Conservation (phyloP, 139 green algal species). For the Nannochloris sp. region DNA sequence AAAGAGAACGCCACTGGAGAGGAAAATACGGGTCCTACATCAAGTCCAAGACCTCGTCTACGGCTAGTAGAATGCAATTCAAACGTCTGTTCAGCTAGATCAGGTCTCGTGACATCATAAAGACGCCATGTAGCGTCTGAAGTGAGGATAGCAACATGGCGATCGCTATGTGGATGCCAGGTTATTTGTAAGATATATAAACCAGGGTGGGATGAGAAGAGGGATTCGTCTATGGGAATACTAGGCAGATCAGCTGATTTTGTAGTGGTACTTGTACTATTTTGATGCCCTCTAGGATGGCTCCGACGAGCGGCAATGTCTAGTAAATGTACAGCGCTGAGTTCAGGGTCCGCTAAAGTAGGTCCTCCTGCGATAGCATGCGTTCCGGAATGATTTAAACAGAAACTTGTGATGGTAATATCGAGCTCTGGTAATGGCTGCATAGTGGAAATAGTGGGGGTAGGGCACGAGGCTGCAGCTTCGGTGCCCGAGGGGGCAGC, state of each 20-base stretch:
- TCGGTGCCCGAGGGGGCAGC: background rate
- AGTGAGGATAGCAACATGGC: conserved; percentile 37
- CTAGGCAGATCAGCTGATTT: background rate
- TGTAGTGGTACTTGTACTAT: background rate
- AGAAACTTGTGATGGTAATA: conserved; percentile 9
- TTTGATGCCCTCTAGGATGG: background rate
- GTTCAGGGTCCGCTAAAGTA: conserved; percentile 18
- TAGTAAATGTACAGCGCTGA: conserved; percentile 6
- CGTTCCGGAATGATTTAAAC: conserved; percentile 17
- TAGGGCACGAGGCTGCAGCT: background rate
- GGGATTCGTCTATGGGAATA: conserved; percentile 16
- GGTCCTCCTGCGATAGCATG: conserved; percentile 10
- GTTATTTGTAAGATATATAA: conserved; percentile 29
- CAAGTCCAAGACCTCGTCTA: conserved; percentile 16
- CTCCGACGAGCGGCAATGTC: conserved; percentile 10
- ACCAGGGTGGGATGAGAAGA: conserved; percentile 27
- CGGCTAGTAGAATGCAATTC: conserved; percentile 27
- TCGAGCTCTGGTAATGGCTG: conserved; percentile 8
- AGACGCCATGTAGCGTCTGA: conserved; percentile 30
- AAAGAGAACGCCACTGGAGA: conserved; percentile 42
- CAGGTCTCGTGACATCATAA: conserved; percentile 23
- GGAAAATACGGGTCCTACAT: background rate
- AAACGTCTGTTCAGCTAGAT: conserved; percentile 41
- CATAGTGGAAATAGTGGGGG: conserved; percentile 5
- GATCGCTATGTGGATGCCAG: conserved; percentile 38